These are phyloP conservation scores for Venturia asperata DNA, from an alignment of 2,329 filamentous ascomycete genomes.

Conservation along the genomic window DNA sequence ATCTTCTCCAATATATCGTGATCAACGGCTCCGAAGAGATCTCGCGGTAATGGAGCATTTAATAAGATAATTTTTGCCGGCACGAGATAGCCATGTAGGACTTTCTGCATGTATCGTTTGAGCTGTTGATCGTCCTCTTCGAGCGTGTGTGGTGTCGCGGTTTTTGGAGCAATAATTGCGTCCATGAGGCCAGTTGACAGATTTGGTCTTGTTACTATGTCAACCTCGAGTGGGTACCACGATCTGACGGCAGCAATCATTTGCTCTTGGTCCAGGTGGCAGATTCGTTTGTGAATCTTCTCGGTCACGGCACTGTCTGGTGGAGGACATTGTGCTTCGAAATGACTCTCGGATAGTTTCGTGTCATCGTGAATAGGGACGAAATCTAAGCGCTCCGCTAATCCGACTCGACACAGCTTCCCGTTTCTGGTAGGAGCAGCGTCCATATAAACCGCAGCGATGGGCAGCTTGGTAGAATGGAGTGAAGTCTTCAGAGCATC, in stretches of 20 bases:
- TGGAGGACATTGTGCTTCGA: constrained; percentile 44
- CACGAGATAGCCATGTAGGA: constrained; percentile 27
- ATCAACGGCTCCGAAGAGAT: not conserved
- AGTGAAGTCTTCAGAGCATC: constrained; percentile 42
- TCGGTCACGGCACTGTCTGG: constrained; percentile 41
- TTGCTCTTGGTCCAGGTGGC: constrained; percentile 28
- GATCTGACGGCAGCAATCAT: not conserved
- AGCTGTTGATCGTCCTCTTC: constrained; percentile 20
- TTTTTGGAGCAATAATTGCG: constrained; percentile 31
- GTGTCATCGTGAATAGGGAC: constrained; percentile 41
- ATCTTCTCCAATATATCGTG: constrained; percentile 19
- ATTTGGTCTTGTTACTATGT: constrained; percentile 14
- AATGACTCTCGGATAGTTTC: constrained; percentile 42
- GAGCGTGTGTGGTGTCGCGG: not conserved
- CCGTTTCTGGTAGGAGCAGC: constrained; percentile 50
- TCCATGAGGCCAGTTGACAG: constrained; percentile 27
- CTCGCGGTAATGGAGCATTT: constrained; percentile 24
- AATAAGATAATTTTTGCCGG: constrained; percentile 27
- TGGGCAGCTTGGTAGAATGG: constrained; percentile 48
- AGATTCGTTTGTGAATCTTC: constrained; percentile 34
- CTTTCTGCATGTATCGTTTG: constrained; percentile 22
- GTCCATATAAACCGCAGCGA: constrained; percentile 49
- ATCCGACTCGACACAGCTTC: constrained; percentile 50
- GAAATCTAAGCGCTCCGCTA: constrained; percentile 44
- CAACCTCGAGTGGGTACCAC: not conserved